Conservation (phyloP, 257 asterid genomes). For the Osmanthus fragrans region DNA sequence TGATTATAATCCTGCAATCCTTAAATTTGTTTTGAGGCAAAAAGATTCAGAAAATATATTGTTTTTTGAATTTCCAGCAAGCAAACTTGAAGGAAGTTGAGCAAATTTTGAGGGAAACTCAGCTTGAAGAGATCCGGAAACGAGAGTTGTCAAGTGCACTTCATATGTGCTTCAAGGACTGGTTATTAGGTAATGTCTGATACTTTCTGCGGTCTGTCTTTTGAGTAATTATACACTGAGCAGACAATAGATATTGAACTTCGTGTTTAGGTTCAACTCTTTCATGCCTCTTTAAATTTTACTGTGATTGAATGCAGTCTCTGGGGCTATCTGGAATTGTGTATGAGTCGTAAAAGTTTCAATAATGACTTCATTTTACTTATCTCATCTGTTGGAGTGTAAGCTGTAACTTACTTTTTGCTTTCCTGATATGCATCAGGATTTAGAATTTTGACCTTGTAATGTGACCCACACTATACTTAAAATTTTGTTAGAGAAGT, state of each 20-base stretch:
- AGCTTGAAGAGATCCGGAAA: conserved; percentile 83
- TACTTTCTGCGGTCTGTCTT: no score
- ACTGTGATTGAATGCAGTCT: neutral
- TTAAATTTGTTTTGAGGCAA: neutral
- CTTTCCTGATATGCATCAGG: neutral
- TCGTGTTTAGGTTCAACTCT: no score
- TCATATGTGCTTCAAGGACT: conserved; percentile 82
- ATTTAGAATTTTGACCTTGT: neutral
- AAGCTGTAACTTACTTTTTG: neutral
- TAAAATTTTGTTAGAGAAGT: neutral
- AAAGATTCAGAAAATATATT: neutral
- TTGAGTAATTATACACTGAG: no score
- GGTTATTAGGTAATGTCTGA: conserved; percentile 83
- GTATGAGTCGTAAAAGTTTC: neutral
- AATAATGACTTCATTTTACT: neutral
- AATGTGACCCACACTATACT: no score
- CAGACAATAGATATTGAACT: no score
- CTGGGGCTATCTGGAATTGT: neutral
- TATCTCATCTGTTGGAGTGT: neutral
- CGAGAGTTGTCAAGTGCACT: conserved; percentile 81
- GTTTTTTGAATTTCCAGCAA: conserved; percentile 42
- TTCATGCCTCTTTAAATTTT: no score
- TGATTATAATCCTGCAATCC: neutral
- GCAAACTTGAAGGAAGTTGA: conserved; percentile 74
- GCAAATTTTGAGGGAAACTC: conserved; percentile 69